Evolutionary conservation across 345 rosid species (phyloP), one percentile per base, ranked within the genome.

Genomic region (Kandelia obovata): DNA sequence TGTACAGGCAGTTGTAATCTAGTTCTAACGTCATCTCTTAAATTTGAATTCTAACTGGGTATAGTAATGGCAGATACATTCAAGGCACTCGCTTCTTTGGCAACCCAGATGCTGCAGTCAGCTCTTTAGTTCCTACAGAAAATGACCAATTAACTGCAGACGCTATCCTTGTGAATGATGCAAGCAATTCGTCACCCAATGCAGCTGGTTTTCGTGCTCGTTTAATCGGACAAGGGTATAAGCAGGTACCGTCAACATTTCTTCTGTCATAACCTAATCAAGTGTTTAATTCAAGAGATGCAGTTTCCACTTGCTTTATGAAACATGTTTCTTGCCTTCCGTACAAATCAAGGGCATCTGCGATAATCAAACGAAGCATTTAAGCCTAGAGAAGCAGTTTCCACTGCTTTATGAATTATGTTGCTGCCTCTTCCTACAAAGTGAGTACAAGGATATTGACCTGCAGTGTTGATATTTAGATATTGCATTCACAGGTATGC

Each of bases 181-280:
- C 62, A 16, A 72, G 70, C 31, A 79, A 66, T 68, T 69, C 84
- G 21, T 17, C 59, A 17, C 27, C 85, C 53, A 52, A 34, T 19
- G 58, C 76, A 35, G 51, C 83, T 27, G 73, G 71, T 27, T 85
- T 89, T 28, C 95, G 92, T 59, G 90, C 92, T 75, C 92, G 90
- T 26, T 81, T 89, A 69, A 80, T 91, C 4, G 97, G 98, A n/a
- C 98, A 91, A 78, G 96, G 97, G 19, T 94, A 91, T 84, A 94
- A 89, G 80, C 98, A 94, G 90, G 96, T 89, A 78, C 69, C 8
- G 46, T 26, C 66, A 19, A 13, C 8, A n/a, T 26, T 58, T 13
- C 15, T 27, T 55, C 63, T n/a, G 16, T 30, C 49, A 35, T 26
- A 21, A 68, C 2, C 47, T 11, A 27, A 23, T 6, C 16, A 3